Evolutionary conservation across 140 eudicot genomes (phyloP).

Genomic region (Bidens hawaiensis): DNA sequence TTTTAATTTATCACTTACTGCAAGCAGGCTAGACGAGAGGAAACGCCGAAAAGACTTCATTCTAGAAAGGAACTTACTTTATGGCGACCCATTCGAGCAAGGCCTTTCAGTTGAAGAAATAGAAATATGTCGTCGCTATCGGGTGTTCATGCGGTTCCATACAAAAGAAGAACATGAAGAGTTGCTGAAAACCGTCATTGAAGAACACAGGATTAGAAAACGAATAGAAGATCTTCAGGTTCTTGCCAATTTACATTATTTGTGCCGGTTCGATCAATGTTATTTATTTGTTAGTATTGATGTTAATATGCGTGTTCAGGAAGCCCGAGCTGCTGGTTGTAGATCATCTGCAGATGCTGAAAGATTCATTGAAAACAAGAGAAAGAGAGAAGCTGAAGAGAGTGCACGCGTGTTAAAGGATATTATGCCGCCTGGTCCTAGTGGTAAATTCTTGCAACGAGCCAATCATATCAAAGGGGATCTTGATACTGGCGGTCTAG

Average conservation of each 20-base stretch:
- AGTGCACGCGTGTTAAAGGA: slow-evolving; percentile 56
- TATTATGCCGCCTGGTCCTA: slow-evolving; percentile 56
- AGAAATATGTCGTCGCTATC: slow-evolving; percentile 66
- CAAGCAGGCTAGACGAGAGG: slow-evolving; percentile 93
- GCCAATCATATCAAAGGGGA: slow-evolving; percentile 68
- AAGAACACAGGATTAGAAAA: slow-evolving; percentile 76
- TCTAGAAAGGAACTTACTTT: slow-evolving; percentile 76
- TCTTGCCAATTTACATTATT: neutral
- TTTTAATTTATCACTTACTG: neutral
- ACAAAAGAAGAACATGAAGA: slow-evolving; percentile 82
- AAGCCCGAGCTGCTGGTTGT: slow-evolving; percentile 94
- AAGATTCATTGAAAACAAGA: slow-evolving; percentile 69
- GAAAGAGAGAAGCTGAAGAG: slow-evolving; percentile 82
- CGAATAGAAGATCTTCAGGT: slow-evolving; percentile 88
- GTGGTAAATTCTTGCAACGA: slow-evolving; percentile 82
- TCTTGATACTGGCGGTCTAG: slow-evolving; percentile 23
- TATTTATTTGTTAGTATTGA: neutral
- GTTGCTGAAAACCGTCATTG: slow-evolving; percentile 66
- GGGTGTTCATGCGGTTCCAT: slow-evolving; percentile 92
- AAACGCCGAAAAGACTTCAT: slow-evolving; percentile 87
- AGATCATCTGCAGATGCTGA: slow-evolving; percentile 77
- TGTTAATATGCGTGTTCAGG: slow-evolving; percentile 40
- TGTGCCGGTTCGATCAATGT: neutral
- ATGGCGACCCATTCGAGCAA: slow-evolving; percentile 72
- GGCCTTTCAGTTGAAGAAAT: slow-evolving; percentile 76